Percentiles rank a stretch among this genome's conserved stretches.
Conservation (phyloP, 768 basidiomycete genomes). For the Auricularia sp. region DNA sequence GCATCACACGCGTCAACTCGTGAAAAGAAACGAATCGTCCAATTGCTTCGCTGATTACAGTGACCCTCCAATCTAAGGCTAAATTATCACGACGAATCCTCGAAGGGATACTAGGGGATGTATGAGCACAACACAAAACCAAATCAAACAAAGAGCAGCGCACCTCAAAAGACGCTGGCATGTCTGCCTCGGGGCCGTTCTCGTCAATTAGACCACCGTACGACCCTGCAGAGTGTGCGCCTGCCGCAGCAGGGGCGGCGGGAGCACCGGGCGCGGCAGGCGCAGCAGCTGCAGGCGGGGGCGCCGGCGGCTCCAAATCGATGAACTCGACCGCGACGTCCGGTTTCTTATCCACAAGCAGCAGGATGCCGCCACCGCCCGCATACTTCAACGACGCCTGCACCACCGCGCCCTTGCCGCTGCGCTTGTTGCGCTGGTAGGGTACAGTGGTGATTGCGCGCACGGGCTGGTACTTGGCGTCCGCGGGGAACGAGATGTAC, state of each 20-base stretch:
- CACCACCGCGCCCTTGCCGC: slow-evolving; percentile 20
- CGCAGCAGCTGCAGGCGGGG: slow-evolving; percentile 15
- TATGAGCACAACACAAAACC: background rate
- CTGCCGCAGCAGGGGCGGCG: slow-evolving; percentile 21
- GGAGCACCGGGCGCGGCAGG: slow-evolving; percentile 16
- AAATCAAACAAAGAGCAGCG: background rate
- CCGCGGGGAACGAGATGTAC: slow-evolving; percentile 72
- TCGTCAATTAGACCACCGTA: slow-evolving; percentile 61
- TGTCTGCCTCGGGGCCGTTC: slow-evolving; percentile 57
- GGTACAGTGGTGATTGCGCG: slow-evolving; percentile 52
- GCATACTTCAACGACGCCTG: slow-evolving; percentile 48
- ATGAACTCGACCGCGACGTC: slow-evolving; percentile 69
- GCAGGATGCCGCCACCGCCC: slow-evolving; percentile 80
- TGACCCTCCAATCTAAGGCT: background rate
- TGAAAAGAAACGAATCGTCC: background rate
- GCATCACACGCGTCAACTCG: no score
- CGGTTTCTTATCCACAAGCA: slow-evolving; percentile 66
- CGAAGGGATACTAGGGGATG: background rate
- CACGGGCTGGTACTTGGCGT: slow-evolving; percentile 80
- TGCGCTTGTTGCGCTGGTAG: slow-evolving; percentile 9
- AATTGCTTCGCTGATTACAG: background rate
- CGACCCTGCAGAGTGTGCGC: slow-evolving; percentile 24
- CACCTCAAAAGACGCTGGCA: slow-evolving; percentile 80
- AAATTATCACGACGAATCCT: background rate
- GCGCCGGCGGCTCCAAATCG: slow-evolving; percentile 37